These are phyloP conservation scores for Aspergillus spinulosporus DNA, from an alignment of 2,329 filamentous ascomycete genomes.

Conservation along the genomic window DNA sequence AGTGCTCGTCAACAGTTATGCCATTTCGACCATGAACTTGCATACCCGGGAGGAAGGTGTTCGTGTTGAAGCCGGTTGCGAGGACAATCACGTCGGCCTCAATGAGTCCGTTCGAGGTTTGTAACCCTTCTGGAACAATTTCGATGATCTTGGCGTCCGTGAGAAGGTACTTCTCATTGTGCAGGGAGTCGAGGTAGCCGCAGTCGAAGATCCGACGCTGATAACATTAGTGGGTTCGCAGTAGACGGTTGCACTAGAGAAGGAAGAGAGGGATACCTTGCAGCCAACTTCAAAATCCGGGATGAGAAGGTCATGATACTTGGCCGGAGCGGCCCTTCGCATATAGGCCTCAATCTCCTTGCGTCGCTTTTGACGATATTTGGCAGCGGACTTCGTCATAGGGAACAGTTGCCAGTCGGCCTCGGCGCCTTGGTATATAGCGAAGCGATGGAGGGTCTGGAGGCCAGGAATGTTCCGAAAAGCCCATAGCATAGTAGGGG, in stretches of 20 bases:
- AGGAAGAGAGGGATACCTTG: conserved; percentile 5
- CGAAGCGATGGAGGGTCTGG: conserved; percentile 38
- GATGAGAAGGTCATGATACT: conserved; percentile 16
- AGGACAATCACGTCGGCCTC: conserved; percentile 13
- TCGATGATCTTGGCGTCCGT: conserved; percentile 52
- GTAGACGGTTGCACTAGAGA: background rate
- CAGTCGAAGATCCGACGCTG: conserved; percentile 17
- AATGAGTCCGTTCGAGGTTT: conserved; percentile 16
- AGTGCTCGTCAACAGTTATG: conserved; percentile 27
- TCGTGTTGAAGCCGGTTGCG: conserved; percentile 12
- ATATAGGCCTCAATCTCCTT: conserved; percentile 43
- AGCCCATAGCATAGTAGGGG: conserved; percentile 52
- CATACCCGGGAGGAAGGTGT: conserved; percentile 2
- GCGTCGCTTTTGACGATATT: conserved; percentile 33
- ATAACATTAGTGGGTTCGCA: too few species aligned
- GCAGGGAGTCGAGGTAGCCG: conserved; percentile 10
- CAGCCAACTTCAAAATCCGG: conserved; percentile 19
- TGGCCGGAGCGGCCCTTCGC: conserved; percentile 11
- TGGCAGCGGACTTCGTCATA: conserved; percentile 48
- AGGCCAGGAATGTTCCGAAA: conserved; percentile 50
- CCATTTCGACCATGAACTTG: conserved; percentile 1
- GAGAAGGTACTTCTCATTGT: conserved; percentile 41
- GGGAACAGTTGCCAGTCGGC: conserved; percentile 30
- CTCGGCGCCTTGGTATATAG: conserved; percentile 37
- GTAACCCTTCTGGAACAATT: conserved; percentile 47